phyloP scores from a whole-genome alignment of 169 alveolate genomes.

The Neospora caninum region DNA sequence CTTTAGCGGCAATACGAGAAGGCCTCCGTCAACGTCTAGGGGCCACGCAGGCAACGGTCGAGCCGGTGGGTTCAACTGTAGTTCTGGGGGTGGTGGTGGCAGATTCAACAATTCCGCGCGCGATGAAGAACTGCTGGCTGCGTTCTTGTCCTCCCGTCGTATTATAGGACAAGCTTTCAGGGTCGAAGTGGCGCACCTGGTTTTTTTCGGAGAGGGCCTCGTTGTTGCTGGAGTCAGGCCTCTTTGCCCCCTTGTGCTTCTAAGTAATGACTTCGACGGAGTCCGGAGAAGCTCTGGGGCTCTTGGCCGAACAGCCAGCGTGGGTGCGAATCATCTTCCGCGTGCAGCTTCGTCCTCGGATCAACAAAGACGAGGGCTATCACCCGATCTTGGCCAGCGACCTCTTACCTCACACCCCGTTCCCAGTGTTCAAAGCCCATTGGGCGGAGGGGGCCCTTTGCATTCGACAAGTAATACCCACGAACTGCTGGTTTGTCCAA shows the following conservation, averaged over 20 bases:
- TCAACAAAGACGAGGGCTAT: too few species aligned
- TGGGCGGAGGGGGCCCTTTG: too few species aligned
- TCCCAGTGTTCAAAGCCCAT: too few species aligned
- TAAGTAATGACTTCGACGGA: neutral
- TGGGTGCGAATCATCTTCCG: too few species aligned
- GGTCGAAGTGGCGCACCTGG: neutral
- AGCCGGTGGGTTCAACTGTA: too few species aligned
- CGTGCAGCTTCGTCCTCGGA: too few species aligned
- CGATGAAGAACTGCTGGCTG: neutral
- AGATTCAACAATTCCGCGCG: neutral
- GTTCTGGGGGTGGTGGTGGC: neutral
- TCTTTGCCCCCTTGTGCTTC: neutral
- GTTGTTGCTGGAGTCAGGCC: conserved; percentile 16
- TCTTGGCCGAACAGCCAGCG: neutral
- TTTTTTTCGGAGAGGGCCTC: conserved; percentile 20
- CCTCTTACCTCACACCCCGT: too few species aligned
- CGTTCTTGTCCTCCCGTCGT: neutral
- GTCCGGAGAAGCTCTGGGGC: neutral
- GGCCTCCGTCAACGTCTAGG: neutral
- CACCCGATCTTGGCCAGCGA: too few species aligned
- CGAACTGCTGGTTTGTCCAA: too few species aligned
- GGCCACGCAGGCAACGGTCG: neutral
- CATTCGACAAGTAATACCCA: too few species aligned
- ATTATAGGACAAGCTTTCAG: neutral
- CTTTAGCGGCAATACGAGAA: neutral